Percentiles rank a stretch among this genome's conserved stretches.
Evolutionary conservation across 2,329 filamentous ascomycete genomes (phyloP).

Genomic region (Rhinocladiella mackenziei): DNA sequence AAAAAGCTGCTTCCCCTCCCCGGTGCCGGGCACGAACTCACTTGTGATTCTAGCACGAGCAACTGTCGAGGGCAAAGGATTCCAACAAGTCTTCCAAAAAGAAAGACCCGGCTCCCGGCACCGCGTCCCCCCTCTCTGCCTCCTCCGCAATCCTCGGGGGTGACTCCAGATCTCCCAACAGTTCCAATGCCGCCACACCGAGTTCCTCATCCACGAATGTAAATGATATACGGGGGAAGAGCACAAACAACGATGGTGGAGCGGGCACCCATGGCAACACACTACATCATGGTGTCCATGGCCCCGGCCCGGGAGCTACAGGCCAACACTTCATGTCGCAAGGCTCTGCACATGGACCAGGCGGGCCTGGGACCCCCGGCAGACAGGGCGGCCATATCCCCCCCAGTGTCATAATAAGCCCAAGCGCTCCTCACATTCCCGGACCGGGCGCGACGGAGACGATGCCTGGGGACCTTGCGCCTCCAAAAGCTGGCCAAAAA

Average conservation of each 20-base stretch:
- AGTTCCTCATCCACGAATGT: conserved; percentile 85
- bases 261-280: conserved; percentile 23
- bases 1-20: conserved; percentile 3
- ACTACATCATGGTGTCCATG: conserved; percentile 31
- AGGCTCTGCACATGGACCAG: conserved; percentile 47
- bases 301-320: conserved; percentile 25
- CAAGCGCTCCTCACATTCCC: conserved; percentile 90
- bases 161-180: conserved; percentile 53
- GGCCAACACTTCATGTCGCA: conserved; percentile 38
- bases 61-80: conserved; percentile 90
- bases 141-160: conserved; percentile 42
- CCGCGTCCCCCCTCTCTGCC: conserved; percentile 69
- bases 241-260: conserved; percentile 48
- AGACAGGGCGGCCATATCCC: conserved; percentile 62
- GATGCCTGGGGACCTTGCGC: conserved; percentile 94
- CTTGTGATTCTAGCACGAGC: conserved; percentile 55
- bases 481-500: conserved; percentile 87
- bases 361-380: conserved; percentile 53
- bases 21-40: conserved; percentile 18
- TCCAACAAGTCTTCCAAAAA: conserved; percentile 74
- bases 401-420: conserved; percentile 90
- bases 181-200: conserved; percentile 66
- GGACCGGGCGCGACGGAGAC: conserved; percentile 92
- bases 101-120: conserved; percentile 60
- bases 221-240: conserved; percentile 80